Conservation (phyloP, 148 eudicot species). For the Selenicereus undatus region DNA sequence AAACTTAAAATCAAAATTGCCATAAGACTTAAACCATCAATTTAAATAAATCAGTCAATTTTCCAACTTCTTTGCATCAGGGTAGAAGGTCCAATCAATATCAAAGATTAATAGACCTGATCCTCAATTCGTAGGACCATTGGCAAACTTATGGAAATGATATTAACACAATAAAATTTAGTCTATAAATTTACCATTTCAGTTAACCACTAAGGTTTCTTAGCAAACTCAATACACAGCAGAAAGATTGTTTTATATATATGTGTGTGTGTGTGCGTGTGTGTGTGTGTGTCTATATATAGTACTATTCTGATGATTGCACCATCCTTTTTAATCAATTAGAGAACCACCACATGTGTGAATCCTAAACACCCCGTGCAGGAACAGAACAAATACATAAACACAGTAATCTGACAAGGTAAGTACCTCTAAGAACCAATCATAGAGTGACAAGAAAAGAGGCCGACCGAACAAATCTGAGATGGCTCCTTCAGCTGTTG, state of each 20-base stretch:
- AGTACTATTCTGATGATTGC: not conserved
- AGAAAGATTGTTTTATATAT: not conserved
- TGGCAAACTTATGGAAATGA: not conserved
- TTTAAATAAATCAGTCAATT: not conserved
- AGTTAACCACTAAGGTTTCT: not conserved
- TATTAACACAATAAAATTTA: not conserved
- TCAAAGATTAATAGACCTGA: constrained; percentile 1
- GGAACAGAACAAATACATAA: not conserved
- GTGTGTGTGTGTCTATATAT: too few species aligned
- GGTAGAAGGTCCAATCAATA: not conserved
- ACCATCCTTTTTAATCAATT: not conserved
- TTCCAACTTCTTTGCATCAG: not conserved
- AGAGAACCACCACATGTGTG: not conserved
- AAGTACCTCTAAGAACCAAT: constrained; percentile 94
- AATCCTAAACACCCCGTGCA: not conserved
- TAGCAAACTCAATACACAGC: constrained; percentile 1
- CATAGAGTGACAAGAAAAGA: constrained; percentile 85
- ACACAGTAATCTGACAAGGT: constrained; percentile 18
- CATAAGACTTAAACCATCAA: not conserved
- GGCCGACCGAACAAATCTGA: constrained; percentile 89
- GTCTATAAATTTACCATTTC: not conserved
- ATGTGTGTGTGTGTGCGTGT: too few species aligned
- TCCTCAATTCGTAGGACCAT: not conserved
- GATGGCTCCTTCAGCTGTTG: constrained; percentile 96
- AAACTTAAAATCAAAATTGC: not conserved